Percentiles rank a stretch among this genome's conserved stretches.
phyloP scores from a whole-genome alignment of 2,329 filamentous ascomycete genomes.

The Sporothrix pseudoabietina region DNA sequence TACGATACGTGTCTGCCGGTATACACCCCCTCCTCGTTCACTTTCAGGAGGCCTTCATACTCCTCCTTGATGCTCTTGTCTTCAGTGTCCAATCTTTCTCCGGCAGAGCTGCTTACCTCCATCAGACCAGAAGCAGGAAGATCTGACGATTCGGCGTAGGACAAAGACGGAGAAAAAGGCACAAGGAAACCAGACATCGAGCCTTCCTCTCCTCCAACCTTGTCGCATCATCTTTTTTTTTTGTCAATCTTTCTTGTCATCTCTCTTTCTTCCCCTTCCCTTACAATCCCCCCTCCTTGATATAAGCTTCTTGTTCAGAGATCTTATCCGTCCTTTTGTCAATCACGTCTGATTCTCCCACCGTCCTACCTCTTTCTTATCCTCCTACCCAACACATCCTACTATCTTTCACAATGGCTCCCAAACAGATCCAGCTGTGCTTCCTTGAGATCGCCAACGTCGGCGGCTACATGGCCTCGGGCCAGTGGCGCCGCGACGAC shows the following conservation, averaged over 20 bases:
- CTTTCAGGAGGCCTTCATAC: background rate
- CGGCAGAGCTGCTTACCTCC: background rate
- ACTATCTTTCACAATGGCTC: background rate
- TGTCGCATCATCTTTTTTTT: background rate
- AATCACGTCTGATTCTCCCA: background rate
- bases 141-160: slow-evolving; percentile 7
- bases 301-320: slow-evolving; percentile 8
- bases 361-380: background rate
- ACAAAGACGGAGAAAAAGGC: background rate
- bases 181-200: background rate
- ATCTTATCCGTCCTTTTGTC: background rate
- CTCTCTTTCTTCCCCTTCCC: background rate
- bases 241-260: background rate
- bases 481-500: slow-evolving; percentile 28
- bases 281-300: background rate
- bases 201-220: background rate
- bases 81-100: background rate
- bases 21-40: background rate
- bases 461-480: slow-evolving; percentile 19
- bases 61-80: background rate
- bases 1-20: background rate
- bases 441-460: slow-evolving; percentile 25
- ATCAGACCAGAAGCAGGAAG: slow-evolving; percentile 3
- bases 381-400: background rate
- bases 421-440: slow-evolving; percentile 37